Base-by-base conservation (phyloP, 805 yeast genomes). In the Sugiyamaella mastotermitis region DNA sequence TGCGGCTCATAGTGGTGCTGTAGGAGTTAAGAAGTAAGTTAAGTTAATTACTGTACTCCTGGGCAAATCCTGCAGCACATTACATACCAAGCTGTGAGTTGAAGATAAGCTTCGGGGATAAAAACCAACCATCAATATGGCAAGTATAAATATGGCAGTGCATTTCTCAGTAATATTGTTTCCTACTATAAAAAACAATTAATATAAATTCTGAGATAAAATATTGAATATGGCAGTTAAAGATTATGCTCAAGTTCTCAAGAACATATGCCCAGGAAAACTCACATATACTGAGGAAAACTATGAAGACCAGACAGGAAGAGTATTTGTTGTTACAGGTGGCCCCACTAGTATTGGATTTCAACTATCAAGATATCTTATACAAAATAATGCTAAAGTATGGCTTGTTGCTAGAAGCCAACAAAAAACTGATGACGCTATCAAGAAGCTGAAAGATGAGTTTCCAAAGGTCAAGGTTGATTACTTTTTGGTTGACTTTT, bases 361-460 rank as follows among this genome's bases (percentile, higher is more conserved):
- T 21, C 57, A 62, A 26, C 49, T 55, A 7, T 53, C 59, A 3
- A 61, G 56, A 36, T 48, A 58, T 7, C 52, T 69, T 9, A 46
- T 56, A 3, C 27, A 35, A 11, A 49, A 57, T 32, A 58, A 50
- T 22, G 71, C 68, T 15, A 56, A 55, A 9, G 63, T 67, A 10
- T 50, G 64, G 56, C 37, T 61, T 8, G 58, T 61, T 9, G 65
- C 66, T 28, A 59, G 76, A 41, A 57, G 43, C 39, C 43, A 46
- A 27, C 51, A 43, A n/a, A 67, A 64, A 42, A 54, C 67, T 2
- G 45, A 49, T 2, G 45, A 29, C 0, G 61, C 60, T n/a, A 53
- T 62, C 13, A 54, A 49, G n/a, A 45, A 45, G 10, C 38, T 68
- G 25, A 47, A 49, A 26, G 41, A 42, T 2, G 55, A 55, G 23